Evolutionary conservation across 345 rosid genomes (phyloP).

Genomic region (Rhodamnia rubescens): DNA sequence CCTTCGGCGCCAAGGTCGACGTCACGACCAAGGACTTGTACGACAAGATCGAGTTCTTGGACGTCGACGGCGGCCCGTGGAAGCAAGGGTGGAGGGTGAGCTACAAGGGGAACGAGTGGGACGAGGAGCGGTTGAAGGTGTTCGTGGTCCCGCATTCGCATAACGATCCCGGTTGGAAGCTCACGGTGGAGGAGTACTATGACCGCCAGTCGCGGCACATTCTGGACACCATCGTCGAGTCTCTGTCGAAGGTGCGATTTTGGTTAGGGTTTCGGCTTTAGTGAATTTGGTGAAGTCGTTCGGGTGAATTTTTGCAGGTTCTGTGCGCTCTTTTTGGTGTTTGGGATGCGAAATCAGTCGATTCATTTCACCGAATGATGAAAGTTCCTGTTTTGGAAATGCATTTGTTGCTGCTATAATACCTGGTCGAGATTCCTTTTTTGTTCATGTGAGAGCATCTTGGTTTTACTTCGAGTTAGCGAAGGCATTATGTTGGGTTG

Average conservation of each 20-base stretch:
- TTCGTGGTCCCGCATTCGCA: constrained; percentile 96
- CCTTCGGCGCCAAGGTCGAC: constrained; percentile 49
- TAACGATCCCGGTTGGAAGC: constrained; percentile 98
- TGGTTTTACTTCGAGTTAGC: background rate
- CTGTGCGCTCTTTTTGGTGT: background rate
- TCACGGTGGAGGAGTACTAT: constrained; percentile 94
- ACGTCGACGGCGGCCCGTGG: constrained; percentile 88
- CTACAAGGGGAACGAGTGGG: constrained; percentile 83
- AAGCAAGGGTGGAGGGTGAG: constrained; percentile 88
- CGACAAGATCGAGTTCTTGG: constrained; percentile 81
- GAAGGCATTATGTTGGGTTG: background rate
- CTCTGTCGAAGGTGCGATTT: constrained; percentile 63
- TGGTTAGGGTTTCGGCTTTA: background rate
- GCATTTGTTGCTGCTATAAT: background rate
- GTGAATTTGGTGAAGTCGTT: background rate
- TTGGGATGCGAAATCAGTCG: background rate
- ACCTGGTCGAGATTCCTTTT: background rate
- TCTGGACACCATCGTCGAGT: constrained; percentile 74
- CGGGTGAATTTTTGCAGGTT: background rate
- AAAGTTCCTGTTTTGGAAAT: background rate
- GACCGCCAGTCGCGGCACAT: constrained; percentile 71
- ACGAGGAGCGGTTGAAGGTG: constrained; percentile 68
- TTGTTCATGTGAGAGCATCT: background rate
- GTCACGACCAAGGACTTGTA: constrained; percentile 77
- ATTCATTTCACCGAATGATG: background rate